Evolutionary conservation across 2,329 filamentous ascomycete genomes (phyloP), one percentile per base, ranked within the genome.

Genomic region (Dactylella cylindrospora): DNA sequence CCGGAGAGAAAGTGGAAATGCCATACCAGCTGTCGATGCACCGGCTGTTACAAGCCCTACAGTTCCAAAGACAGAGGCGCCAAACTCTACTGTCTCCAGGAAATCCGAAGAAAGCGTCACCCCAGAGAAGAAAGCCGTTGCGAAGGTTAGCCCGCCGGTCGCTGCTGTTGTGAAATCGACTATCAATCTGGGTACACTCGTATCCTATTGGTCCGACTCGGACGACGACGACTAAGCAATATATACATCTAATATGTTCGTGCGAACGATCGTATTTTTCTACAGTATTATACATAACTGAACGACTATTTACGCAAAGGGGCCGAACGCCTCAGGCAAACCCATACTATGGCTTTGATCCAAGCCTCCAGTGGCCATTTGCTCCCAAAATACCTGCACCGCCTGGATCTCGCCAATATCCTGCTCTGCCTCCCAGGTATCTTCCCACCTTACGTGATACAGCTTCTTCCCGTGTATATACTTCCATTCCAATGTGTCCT

Each of bases 401-500:
- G 51, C 35, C 7, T 64, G 43, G 17, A 57, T 57, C 35, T 64
- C 51, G 22, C 52, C 51, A 17, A 64, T 35, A 9, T 51, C 59
- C 31, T 40, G 15, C 28, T 55, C 59, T 22, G 51, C 41, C 36
- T 64, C 59, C 59, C 59, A 64, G 17, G 44, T 64, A 32, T 55
- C 51, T 12, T 64, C 15, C 59, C 59, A 64, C 28, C 45, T 50
- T 12, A 52, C 52, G 28, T 46, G 44, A 57, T 64, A 64, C 23
- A 64, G 26, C 6, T 49, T 49, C 33, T 55, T 57, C 20, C 59
- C 59, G 44, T 47, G 55, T 12, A 44, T 33, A 28, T 55, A 64
- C 19, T 7, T 55, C 45, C 47, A 64, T n/a, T 57, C 50, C 17
- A 64, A 31, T 8, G 53, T 39, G 15, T 64, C 51, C 32, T 47